Evolutionary conservation across 805 yeast genomes (phyloP).

Genomic region (Saccharomycopsis sp.): DNA sequence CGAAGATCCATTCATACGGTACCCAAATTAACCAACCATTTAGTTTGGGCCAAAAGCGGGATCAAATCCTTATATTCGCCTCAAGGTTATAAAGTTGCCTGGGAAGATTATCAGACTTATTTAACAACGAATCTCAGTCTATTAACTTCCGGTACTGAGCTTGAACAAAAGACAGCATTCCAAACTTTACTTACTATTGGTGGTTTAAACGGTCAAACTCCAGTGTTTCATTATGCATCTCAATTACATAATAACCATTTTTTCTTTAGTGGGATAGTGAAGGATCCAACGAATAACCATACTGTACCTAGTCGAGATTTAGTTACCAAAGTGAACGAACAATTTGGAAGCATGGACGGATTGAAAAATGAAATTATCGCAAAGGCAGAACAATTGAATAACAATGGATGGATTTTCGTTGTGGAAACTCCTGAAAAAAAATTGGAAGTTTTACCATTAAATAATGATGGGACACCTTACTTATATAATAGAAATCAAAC

Average conservation of each 20-base stretch:
- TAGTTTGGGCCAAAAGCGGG: slow-evolving; percentile 38
- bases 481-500: slow-evolving; percentile 61
- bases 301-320: slow-evolving; percentile 33
- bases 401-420: slow-evolving; percentile 71
- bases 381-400: slow-evolving; percentile 46
- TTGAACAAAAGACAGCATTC: slow-evolving; percentile 70
- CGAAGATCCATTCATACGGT: slow-evolving; percentile 47
- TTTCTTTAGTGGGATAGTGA: slow-evolving; percentile 57
- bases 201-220: slow-evolving; percentile 55
- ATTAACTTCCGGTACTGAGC: slow-evolving; percentile 69
- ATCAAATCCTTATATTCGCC: slow-evolving; percentile 59
- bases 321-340: slow-evolving; percentile 30
- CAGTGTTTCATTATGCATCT: slow-evolving; percentile 80
- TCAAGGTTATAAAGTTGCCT: slow-evolving; percentile 62
- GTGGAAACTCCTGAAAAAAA: slow-evolving; percentile 60
- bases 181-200: slow-evolving; percentile 64
- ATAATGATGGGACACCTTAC: slow-evolving; percentile 77
- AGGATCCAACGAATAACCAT: slow-evolving; percentile 22
- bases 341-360: slow-evolving; percentile 40
- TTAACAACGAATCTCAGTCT: slow-evolving; percentile 53
- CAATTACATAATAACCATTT: slow-evolving; percentile 86
- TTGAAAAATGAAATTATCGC: slow-evolving; percentile 44
- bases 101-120: slow-evolving; percentile 74
- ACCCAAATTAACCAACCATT: slow-evolving; percentile 45
- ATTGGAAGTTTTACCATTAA: slow-evolving; percentile 45